A percentile compares a stretch with the other conserved stretches of the same genome.
These are phyloP conservation scores for Trichoderma citrinoviride DNA, from an alignment of 2,329 filamentous ascomycete genomes.

Conservation along the genomic window DNA sequence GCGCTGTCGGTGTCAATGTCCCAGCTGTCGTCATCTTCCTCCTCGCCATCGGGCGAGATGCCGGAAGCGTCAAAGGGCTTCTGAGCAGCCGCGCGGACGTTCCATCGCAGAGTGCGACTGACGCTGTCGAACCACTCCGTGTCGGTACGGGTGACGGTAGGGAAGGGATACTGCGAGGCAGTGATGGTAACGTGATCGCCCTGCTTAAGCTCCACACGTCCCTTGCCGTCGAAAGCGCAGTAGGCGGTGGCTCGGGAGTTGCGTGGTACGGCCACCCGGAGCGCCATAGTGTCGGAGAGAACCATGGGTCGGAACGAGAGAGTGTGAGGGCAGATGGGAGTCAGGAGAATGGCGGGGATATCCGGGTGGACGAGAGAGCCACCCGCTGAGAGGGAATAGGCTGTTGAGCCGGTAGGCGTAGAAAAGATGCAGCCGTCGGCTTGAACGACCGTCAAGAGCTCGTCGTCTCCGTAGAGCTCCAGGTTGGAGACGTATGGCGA, in stretches of 20 bases:
- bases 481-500: constrained; percentile 96
- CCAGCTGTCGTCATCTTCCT: constrained; percentile 67
- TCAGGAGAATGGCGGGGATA: constrained; percentile 93
- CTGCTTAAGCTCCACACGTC: constrained; percentile 85
- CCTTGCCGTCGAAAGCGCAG: constrained; percentile 96
- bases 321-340: constrained; percentile 95
- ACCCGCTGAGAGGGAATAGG: constrained; percentile 93
- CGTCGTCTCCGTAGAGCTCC: constrained; percentile 92
- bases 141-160: constrained; percentile 84
- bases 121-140: constrained; percentile 98
- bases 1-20: constrained; percentile 90
- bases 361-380: constrained; percentile 95
- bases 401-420: constrained; percentile 90
- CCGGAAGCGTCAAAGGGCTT: constrained; percentile 70
- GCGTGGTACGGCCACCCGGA: constrained; percentile 82
- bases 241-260: constrained; percentile 90
- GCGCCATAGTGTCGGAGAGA: constrained; percentile 87
- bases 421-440: constrained; percentile 98
- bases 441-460: constrained; percentile 91
- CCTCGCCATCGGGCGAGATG: constrained; percentile 8
- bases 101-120: constrained; percentile 89
- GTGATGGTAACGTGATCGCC: constrained; percentile 96
- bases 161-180: constrained; percentile 94
- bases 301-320: constrained; percentile 98
- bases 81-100: constrained; percentile 85